Evolutionary conservation across 228 moss, liverwort and hornwort species (phyloP).

Genomic region (Sphagnum magellanicum): DNA sequence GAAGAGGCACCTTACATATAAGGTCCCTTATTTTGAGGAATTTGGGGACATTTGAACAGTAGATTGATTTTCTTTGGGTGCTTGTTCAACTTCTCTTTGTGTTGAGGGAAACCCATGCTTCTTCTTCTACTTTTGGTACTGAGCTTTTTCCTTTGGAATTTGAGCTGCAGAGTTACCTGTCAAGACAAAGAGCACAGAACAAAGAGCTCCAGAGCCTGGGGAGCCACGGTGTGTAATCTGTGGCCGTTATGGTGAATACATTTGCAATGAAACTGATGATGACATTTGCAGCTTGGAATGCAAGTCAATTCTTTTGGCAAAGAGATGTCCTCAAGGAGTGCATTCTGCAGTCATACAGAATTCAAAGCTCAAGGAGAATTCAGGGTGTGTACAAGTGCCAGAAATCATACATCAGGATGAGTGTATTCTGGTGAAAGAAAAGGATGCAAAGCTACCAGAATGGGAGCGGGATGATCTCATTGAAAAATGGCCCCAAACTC

Average conservation of each 20-base stretch:
- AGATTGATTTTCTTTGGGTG: too few relatives aligned
- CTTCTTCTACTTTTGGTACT: too few relatives aligned
- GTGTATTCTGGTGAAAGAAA: slow-evolving; percentile 51
- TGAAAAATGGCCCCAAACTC: slow-evolving; percentile 46
- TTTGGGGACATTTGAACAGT: too few relatives aligned
- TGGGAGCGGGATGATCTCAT: slow-evolving; percentile 56
- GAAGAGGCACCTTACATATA: too few relatives aligned
- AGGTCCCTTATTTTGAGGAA: too few relatives aligned
- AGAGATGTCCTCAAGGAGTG: too few relatives aligned
- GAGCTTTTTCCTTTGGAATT: too few relatives aligned
- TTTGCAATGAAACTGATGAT: slow-evolving; percentile 86
- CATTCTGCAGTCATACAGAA: slow-evolving; percentile 3
- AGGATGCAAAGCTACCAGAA: slow-evolving; percentile 48
- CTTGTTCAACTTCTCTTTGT: too few relatives aligned
- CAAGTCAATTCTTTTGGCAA: slow-evolving; percentile 40
- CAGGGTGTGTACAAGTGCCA: slow-evolving; percentile 2
- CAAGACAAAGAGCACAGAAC: slow-evolving; percentile 60
- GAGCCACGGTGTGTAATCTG: slow-evolving; percentile 84
- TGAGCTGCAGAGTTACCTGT: slow-evolving; percentile 27
- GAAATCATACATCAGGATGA: slow-evolving; percentile 27
- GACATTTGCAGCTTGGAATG: slow-evolving; percentile 96
- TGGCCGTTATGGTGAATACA: slow-evolving; percentile 91
- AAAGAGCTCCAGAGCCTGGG: slow-evolving; percentile 52
- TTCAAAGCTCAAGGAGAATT: neutral
- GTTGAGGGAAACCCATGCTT: too few relatives aligned